Conservation (phyloP, 768 basidiomycete genomes). For the Lentinula aciculospora region DNA sequence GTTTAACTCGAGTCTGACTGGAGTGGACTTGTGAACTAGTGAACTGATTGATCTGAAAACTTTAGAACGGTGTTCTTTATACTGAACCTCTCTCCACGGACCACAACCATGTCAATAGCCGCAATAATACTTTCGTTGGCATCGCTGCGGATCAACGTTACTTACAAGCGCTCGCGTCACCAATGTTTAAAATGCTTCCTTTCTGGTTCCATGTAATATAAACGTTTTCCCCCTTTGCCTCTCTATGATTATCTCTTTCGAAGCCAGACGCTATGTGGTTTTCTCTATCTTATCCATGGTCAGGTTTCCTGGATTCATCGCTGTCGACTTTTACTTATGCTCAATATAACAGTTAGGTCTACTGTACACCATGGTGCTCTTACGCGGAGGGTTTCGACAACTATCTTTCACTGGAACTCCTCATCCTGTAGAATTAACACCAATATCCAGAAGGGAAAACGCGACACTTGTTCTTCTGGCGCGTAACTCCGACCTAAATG, state of each 20-base stretch:
- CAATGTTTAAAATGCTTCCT: too few relatives aligned
- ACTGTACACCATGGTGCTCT: background rate
- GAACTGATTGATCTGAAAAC: too few relatives aligned
- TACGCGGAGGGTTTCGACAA: background rate
- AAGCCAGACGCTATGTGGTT: background rate
- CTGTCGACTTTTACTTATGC: background rate
- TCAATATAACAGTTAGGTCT: background rate
- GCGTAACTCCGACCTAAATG: constrained; percentile 44
- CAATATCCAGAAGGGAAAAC: background rate
- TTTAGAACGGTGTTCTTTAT: too few relatives aligned
- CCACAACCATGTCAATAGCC: too few relatives aligned
- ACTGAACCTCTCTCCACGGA: too few relatives aligned
- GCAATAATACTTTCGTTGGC: too few relatives aligned
- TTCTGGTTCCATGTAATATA: too few relatives aligned
- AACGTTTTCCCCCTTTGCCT: too few relatives aligned
- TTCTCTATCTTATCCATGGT: background rate
- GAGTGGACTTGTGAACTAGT: too few relatives aligned
- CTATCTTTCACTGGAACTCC: background rate
- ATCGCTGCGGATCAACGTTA: too few relatives aligned
- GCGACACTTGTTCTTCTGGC: constrained; percentile 28
- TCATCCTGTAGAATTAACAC: background rate
- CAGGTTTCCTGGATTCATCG: background rate
- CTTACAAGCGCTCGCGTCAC: too few relatives aligned
- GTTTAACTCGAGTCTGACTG: too few relatives aligned
- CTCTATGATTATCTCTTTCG: background rate